phyloP scores from a whole-genome alignment of 192 early-diverging fungal species.

The Cetraspora pellucida region DNA sequence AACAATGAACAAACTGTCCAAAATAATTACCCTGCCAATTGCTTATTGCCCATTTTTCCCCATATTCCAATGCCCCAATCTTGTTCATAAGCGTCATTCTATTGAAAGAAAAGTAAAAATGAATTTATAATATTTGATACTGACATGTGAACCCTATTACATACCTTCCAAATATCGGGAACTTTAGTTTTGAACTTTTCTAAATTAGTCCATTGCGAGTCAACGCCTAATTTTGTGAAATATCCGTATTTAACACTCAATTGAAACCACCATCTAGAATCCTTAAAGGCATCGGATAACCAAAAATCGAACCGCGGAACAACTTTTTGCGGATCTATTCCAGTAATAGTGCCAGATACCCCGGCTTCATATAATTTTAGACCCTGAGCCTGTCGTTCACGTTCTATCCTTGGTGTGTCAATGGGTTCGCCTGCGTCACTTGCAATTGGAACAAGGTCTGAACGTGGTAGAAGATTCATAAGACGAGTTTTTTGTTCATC shows the following conservation, averaged over 20 bases:
- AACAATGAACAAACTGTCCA: neutral
- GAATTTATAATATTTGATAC: neutral
- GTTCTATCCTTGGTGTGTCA: constrained; percentile 6
- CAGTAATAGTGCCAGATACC: neutral
- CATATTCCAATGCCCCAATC: constrained; percentile 2
- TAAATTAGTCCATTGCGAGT: constrained; percentile 8
- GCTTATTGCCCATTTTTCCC: neutral
- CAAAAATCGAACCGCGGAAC: constrained; percentile 22
- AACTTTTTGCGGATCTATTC: neutral
- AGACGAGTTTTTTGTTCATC: constrained; percentile 29
- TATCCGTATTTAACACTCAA: constrained; percentile 14
- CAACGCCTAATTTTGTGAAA: constrained; percentile 1
- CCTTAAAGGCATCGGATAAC: constrained; percentile 13
- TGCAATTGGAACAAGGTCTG: constrained; percentile 28
- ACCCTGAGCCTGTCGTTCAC: neutral
- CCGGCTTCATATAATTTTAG: neutral
- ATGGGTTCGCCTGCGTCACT: constrained; percentile 11
- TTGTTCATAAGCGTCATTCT: constrained; percentile 19
- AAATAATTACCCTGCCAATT: constrained; percentile 14
- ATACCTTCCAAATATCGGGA: constrained; percentile 7
- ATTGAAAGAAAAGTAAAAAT: neutral
- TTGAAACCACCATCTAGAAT: constrained; percentile 22
- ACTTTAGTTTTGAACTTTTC: constrained; percentile 11
- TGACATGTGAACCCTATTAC: neutral
- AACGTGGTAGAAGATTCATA: constrained; percentile 6